These are phyloP conservation scores for Phyllosticta citriasiana DNA, from an alignment of 2,329 filamentous ascomycete genomes.

Conservation along the genomic window DNA sequence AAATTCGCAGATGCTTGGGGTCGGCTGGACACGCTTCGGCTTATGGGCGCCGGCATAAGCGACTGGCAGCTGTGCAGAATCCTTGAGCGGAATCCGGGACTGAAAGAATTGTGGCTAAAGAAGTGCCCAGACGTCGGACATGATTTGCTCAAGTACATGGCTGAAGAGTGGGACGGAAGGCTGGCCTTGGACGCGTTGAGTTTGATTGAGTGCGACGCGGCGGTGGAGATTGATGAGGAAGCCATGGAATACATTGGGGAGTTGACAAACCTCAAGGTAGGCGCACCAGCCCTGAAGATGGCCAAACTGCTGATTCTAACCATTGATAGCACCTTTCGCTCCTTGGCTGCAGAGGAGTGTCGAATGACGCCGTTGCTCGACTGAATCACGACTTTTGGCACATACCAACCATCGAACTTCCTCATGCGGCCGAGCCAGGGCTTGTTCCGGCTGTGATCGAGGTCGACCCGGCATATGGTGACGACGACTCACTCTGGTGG, in stretches of 20 bases:
- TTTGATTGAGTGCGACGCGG: constrained; percentile 16
- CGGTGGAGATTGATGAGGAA: constrained; percentile 16
- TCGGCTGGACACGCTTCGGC: constrained; percentile 15
- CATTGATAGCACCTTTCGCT: constrained; percentile 18
- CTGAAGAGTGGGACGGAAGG: constrained; percentile 15
- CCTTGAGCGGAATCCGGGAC: constrained; percentile 13
- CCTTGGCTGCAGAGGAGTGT: constrained; percentile 19
- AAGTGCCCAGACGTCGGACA: constrained; percentile 15
- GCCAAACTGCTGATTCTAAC: not conserved
- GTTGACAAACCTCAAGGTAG: constrained; percentile 18
- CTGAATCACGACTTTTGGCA: constrained; percentile 19
- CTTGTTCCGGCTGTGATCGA: constrained; percentile 18
- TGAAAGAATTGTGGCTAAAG: constrained; percentile 18
- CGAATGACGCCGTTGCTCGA: constrained; percentile 15
- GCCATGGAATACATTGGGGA: constrained; percentile 14
- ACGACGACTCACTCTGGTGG: constrained; percentile 2
- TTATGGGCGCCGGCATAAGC: constrained; percentile 18
- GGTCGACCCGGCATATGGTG: constrained; percentile 22
- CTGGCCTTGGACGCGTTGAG: constrained; percentile 14
- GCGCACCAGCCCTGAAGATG: not conserved
- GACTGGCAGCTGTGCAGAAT: constrained; percentile 15
- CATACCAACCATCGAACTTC: constrained; percentile 16
- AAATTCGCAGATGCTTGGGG: constrained; percentile 8
- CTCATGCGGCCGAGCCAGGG: constrained; percentile 4
- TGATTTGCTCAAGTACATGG: constrained; percentile 17